Evolutionary conservation across 257 asterid genomes (phyloP).

Genomic region (Knoxia roxburghii): DNA sequence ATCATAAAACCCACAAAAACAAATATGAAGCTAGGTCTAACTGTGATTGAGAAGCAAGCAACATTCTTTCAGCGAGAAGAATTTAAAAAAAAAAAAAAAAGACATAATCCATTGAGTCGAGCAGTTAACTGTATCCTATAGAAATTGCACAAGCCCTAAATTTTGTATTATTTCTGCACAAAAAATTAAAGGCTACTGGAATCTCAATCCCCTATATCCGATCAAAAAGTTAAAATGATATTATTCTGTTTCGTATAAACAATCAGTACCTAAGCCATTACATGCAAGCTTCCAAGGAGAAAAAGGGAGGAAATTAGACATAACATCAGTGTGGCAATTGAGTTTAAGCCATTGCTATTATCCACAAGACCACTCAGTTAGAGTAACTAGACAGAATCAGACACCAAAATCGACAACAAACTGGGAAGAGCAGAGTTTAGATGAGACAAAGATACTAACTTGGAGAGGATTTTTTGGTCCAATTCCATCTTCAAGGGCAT

Average conservation of each 20-base stretch:
- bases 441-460: constrained; percentile 29
- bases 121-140: background rate
- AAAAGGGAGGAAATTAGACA: background rate
- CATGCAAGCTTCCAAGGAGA: background rate
- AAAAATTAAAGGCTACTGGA: background rate
- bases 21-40: background rate
- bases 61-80: background rate
- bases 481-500: constrained; percentile 72
- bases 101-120: background rate
- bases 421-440: background rate
- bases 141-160: background rate
- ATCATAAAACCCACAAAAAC: background rate
- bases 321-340: too few relatives aligned
- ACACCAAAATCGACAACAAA: constrained; percentile 1
- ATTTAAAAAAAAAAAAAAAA: background rate
- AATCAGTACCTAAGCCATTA: background rate
- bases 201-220: background rate
- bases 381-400: background rate
- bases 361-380: background rate
- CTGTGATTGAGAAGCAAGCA: background rate
- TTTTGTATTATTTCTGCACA: background rate
- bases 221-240: background rate
- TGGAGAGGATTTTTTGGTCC: constrained; percentile 60
- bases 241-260: background rate
- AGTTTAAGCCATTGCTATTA: too few relatives aligned